Evolutionary conservation across 495 filamentous ascomycete species (phyloP).

Genomic region (Margaritispora aquatica): DNA sequence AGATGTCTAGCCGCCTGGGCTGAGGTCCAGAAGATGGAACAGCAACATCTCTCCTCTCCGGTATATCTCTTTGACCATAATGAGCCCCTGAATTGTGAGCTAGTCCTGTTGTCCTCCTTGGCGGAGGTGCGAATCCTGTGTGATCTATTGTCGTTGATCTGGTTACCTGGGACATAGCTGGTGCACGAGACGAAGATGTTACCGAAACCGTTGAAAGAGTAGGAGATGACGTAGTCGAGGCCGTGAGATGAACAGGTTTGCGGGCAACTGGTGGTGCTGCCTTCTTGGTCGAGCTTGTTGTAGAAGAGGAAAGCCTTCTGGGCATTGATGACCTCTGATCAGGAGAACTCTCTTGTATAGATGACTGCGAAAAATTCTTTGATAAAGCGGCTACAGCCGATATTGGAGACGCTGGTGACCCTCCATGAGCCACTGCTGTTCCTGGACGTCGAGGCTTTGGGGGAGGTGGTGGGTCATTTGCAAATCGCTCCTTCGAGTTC

Average conservation of each 20-base stretch:
- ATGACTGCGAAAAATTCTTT: constrained; percentile 18
- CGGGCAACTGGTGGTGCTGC: constrained; percentile 44
- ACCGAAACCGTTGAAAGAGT: constrained; percentile 5
- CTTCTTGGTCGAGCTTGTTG: constrained; percentile 32
- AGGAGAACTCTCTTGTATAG: constrained; percentile 6
- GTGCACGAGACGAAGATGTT: not conserved
- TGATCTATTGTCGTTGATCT: not conserved
- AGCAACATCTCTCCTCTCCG: not conserved
- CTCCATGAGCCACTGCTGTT: constrained; percentile 32
- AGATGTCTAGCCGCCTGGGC: constrained; percentile 6
- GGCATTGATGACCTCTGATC: constrained; percentile 3
- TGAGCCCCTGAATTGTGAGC: not conserved
- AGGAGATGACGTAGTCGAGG: constrained; percentile 13
- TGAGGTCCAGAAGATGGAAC: constrained; percentile 13
- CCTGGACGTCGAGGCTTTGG: constrained; percentile 34
- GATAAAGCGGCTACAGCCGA: constrained; percentile 7
- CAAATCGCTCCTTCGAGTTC: constrained; percentile 36
- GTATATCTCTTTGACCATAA: not conserved
- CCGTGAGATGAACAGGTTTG: constrained; percentile 45
- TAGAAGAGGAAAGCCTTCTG: constrained; percentile 13
- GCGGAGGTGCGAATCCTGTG: constrained; percentile 13
- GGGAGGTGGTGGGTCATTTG: constrained; percentile 40
- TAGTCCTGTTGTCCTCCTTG: constrained; percentile 1
- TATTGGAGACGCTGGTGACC: constrained; percentile 45
- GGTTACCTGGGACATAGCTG: not conserved